These are phyloP conservation scores for Pichia membranifaciens DNA, from an alignment of 805 yeast genomes.

Conservation along the genomic window DNA sequence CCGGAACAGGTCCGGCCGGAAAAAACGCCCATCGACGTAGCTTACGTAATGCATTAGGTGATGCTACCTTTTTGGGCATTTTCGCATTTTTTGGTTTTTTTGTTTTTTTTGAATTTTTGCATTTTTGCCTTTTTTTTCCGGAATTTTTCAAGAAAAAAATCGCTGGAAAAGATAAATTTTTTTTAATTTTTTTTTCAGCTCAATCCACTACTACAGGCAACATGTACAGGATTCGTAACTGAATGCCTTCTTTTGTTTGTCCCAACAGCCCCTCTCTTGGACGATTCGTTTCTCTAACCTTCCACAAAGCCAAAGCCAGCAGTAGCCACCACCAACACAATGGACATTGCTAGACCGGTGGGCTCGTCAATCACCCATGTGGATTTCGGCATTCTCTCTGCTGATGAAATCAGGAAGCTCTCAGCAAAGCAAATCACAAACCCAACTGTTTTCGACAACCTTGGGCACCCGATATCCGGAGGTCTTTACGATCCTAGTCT, in stretches of 20 bases:
- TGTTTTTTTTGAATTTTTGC: no score
- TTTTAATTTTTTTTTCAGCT: neutral
- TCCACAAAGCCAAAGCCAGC: neutral
- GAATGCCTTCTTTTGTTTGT: neutral
- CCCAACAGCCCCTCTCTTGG: neutral
- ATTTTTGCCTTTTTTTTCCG: neutral
- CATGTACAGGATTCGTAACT: no score
- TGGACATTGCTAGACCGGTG: constrained; percentile 96
- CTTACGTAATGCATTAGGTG: no score
- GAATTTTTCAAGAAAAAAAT: no score
- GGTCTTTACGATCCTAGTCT: constrained; percentile 93
- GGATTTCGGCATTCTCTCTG: constrained; percentile 80
- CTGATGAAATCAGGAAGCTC: constrained; percentile 75
- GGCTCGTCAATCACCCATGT: constrained; percentile 92
- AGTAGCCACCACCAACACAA: constrained; percentile 23
- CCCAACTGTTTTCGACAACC: constrained; percentile 90
- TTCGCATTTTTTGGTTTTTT: neutral
- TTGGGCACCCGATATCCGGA: constrained; percentile 92
- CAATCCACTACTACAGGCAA: neutral
- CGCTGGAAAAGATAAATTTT: neutral
- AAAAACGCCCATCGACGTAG: neutral
- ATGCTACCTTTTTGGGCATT: no score
- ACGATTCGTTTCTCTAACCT: neutral
- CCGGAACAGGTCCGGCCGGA: neutral
- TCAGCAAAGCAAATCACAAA: constrained; percentile 95